Base-by-base conservation (phyloP, 495 filamentous ascomycete species). In the Pseudoneurospora amorphoporcata region DNA sequence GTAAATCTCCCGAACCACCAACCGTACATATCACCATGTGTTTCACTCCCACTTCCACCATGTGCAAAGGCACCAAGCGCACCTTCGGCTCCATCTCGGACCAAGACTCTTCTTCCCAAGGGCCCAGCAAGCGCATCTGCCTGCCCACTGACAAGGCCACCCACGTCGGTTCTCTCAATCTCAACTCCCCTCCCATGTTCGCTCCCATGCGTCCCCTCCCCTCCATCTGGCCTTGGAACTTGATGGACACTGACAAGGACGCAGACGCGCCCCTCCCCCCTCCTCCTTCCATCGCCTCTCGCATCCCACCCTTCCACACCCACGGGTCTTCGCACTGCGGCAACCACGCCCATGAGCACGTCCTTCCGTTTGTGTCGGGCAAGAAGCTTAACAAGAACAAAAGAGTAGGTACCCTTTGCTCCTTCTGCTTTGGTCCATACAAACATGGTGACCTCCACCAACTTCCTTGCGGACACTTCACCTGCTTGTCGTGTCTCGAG, bases 381-480 rank as follows among this genome's bases (percentile, higher is more conserved):
- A 65, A 35, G 29, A 17, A 65, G 29, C 14, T 14, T 0, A 35
- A 65, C 53, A 65, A 35, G 6, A 65, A 8, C 32, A 65, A 35
- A 61, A 4, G 53, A 37, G 53, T 65, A 65, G 53, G 53, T 65
- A 65, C 29, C 1, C 53, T 65, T 23, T 65, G 53, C 53, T 65
- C 53, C 23, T 65, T 65, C 7, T 65, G 53, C 53, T 35, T 17
- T 17, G 53, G 53, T 17, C 53, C 53, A 0, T 65, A 65, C 14
- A 17, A 4, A 3, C 53, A 65, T 0, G 29, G 14, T 32, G 53
- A 69, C 16, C 69, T 76, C 41, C 75, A 76, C 40, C 69, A 73
- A n/a, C 73, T 76, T 8, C 75, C 73, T 17, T 76, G 75, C 69
- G 75, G 73, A 0, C 42, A 76, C 10, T 8, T 75, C 0, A 38